Percentiles rank a stretch among this genome's conserved stretches.
Conservation (phyloP, 768 basidiomycete species). For the Neoboletus subvelutipes region DNA sequence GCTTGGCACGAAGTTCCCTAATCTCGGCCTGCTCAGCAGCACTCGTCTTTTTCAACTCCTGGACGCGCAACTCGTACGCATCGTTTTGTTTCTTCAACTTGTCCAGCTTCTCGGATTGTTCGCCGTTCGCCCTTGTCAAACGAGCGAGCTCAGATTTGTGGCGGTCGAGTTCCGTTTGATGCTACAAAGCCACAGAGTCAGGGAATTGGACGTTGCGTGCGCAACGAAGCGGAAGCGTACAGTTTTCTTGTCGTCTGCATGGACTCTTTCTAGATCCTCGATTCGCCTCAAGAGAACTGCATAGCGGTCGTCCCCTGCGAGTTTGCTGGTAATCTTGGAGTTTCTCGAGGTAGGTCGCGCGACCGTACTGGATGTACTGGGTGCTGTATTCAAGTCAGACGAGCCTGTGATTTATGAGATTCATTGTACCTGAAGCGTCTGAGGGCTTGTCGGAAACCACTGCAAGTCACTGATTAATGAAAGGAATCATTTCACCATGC, state of each 20-base stretch:
- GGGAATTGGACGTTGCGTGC: not conserved
- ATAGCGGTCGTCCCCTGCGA: conserved; percentile 44
- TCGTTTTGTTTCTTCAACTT: conserved; percentile 66
- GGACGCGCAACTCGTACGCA: conserved; percentile 53
- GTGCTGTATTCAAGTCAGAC: conserved; percentile 29
- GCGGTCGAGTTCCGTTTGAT: conserved; percentile 57
- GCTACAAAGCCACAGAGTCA: conserved; percentile 38
- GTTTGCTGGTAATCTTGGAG: conserved; percentile 23
- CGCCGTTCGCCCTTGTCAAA: conserved; percentile 45
- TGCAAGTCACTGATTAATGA: not conserved
- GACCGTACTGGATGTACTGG: conserved; percentile 32
- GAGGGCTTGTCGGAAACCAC: conserved; percentile 35
- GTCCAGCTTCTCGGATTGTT: conserved; percentile 53
- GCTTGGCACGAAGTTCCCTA: conserved; percentile 59
- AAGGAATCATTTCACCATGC: no score
- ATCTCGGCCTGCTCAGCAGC: conserved; percentile 56
- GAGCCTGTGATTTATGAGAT: not conserved
- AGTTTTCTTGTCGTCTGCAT: conserved; percentile 62
- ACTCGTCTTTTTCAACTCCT: conserved; percentile 56
- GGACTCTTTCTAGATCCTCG: conserved; percentile 61
- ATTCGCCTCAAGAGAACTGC: conserved; percentile 59
- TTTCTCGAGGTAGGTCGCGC: conserved; percentile 28
- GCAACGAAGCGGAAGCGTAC: conserved; percentile 37
- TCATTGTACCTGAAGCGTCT: conserved; percentile 40
- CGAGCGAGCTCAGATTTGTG: conserved; percentile 56